A percentile compares a stretch with the other conserved stretches of the same genome.
phyloP scores from a whole-genome alignment of 495 filamentous ascomycete species.

The Neurospora cerealis region DNA sequence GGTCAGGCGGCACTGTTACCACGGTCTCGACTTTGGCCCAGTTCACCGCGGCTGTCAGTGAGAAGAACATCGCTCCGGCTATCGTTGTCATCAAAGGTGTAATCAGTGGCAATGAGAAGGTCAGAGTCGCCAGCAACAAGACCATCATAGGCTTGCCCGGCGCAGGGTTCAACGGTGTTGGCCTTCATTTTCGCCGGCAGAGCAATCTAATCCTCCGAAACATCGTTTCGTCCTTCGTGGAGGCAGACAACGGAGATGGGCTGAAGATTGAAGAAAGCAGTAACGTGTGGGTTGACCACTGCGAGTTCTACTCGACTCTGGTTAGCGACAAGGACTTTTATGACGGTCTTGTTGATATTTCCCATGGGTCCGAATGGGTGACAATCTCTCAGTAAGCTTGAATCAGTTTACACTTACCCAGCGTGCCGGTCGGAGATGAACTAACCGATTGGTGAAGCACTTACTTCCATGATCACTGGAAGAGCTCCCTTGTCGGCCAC shows the following conservation, averaged over 20 bases:
- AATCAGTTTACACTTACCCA: not conserved
- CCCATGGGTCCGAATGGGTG: conserved; percentile 42
- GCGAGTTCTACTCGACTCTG: conserved; percentile 49
- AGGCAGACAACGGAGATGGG: conserved; percentile 49
- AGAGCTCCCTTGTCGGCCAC: conserved; percentile 54
- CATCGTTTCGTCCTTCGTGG: conserved; percentile 48
- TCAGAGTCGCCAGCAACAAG: conserved; percentile 44
- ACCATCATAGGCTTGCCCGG: conserved; percentile 41
- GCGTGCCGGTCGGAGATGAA: not conserved
- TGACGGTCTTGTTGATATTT: conserved; percentile 55
- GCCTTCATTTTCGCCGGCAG: conserved; percentile 35
- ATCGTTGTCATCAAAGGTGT: conserved; percentile 40
- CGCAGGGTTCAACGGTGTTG: conserved; percentile 33
- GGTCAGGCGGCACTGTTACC: conserved; percentile 46
- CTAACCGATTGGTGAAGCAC: conserved; percentile 16
- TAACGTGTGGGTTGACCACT: conserved; percentile 63
- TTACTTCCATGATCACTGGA: conserved; percentile 56
- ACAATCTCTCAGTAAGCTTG: conserved; percentile 34
- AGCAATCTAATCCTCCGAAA: conserved; percentile 54
- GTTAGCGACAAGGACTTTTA: conserved; percentile 56
- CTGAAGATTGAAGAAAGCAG: conserved; percentile 44
- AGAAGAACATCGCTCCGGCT: conserved; percentile 29
- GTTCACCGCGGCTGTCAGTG: conserved; percentile 39
- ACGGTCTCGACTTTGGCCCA: conserved; percentile 48
- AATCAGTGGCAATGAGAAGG: conserved; percentile 34